Evolutionary conservation across 2,329 filamentous ascomycete species (phyloP).

Genomic region (Diplodia seriata): DNA sequence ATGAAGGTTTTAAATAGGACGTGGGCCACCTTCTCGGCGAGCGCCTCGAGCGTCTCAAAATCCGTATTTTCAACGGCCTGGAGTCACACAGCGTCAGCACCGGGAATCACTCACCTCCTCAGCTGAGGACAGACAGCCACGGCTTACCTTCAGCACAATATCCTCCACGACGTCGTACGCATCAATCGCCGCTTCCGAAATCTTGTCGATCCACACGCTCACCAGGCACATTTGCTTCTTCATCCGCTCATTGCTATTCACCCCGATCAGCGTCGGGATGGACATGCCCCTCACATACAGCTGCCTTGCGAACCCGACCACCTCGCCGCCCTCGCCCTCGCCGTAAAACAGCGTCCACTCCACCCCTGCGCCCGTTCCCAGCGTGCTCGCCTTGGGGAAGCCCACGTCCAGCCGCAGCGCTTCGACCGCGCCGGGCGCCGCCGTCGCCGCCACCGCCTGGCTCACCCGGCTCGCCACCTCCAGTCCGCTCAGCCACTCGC

Average conservation of each 20-base stretch:
- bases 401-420: conserved; percentile 61
- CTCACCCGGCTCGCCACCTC: conserved; percentile 38
- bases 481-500: conserved; percentile 40
- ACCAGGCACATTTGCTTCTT: conserved; percentile 70
- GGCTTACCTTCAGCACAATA: conserved; percentile 66
- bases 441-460: conserved; percentile 36
- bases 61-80: conserved; percentile 52
- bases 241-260: conserved; percentile 73
- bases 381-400: conserved; percentile 72
- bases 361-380: conserved; percentile 67
- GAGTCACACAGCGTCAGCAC: background rate
- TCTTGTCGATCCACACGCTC: conserved; percentile 67
- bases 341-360: conserved; percentile 28
- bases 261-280: conserved; percentile 72
- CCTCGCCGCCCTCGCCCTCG: conserved; percentile 65
- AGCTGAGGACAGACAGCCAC: background rate
- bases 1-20: conserved; percentile 53
- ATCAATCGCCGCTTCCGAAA: conserved; percentile 54
- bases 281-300: conserved; percentile 65
- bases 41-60: conserved; percentile 57
- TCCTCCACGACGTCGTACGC: conserved; percentile 64
- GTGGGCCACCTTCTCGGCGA: conserved; percentile 48
- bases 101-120: background rate
- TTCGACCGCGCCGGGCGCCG: conserved; percentile 38
- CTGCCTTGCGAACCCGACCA: conserved; percentile 43